A percentile compares a stretch with the other conserved stretches of the same genome.
Conservation (phyloP, 73 alveolate genomes). For the Tetrahymena borealis region DNA sequence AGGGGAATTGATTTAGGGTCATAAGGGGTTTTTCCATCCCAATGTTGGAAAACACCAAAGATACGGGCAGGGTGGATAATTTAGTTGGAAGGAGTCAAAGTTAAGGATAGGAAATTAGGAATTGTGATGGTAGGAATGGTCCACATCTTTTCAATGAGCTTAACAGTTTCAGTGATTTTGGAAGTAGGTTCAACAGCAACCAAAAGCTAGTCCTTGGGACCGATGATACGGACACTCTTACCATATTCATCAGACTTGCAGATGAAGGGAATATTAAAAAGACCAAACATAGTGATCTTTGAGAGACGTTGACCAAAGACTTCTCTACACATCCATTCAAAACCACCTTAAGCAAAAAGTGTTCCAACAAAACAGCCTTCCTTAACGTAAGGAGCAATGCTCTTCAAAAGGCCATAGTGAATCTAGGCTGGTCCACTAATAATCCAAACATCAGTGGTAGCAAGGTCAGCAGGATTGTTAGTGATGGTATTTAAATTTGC, state of each 20-base stretch:
- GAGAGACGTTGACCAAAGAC: constrained; percentile 53
- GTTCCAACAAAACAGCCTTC: constrained; percentile 60
- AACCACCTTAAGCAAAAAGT: constrained; percentile 69
- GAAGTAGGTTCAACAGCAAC: constrained; percentile 34
- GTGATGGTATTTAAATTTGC: constrained; percentile 28
- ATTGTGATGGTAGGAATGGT: constrained; percentile 59
- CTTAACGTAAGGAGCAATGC: constrained; percentile 51
- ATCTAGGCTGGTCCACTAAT: constrained; percentile 70
- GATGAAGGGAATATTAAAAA: constrained; percentile 64
- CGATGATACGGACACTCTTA: constrained; percentile 59
- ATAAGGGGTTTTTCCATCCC: constrained; percentile 74
- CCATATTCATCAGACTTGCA: constrained; percentile 70
- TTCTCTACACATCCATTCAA: constrained; percentile 58
- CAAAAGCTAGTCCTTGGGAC: constrained; percentile 60
- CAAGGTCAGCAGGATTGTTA: constrained; percentile 58
- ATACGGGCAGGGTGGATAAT: constrained; percentile 82
- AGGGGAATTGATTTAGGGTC: constrained; percentile 55
- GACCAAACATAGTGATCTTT: constrained; percentile 52
- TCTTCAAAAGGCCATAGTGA: constrained; percentile 43
- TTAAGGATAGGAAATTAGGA: constrained; percentile 60
- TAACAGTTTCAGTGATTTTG: constrained; percentile 39
- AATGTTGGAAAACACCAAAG: constrained; percentile 55
- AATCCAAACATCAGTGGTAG: constrained; percentile 56
- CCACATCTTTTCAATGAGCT: constrained; percentile 44
- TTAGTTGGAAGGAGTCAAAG: constrained; percentile 69